Conservation (phyloP, 768 basidiomycete genomes). For the Tylopilus sp. region DNA sequence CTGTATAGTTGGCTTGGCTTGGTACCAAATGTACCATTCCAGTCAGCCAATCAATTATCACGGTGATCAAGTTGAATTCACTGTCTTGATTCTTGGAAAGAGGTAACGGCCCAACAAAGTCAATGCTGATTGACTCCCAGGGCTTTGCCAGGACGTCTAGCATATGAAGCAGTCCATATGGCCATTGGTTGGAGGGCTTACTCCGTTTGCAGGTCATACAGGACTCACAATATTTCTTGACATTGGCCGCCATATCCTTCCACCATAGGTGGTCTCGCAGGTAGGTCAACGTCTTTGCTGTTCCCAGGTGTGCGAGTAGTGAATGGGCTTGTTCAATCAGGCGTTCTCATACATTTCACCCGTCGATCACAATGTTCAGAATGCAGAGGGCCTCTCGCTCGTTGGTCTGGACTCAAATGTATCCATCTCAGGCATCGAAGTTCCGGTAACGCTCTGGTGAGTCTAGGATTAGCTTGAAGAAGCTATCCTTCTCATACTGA, state of each 20-base stretch:
- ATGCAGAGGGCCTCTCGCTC: no score
- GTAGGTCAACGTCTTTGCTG: neutral
- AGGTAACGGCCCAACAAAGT: neutral
- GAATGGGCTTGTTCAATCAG: no score
- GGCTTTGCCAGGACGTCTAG: neutral
- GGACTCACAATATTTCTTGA: neutral
- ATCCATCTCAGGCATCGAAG: no score
- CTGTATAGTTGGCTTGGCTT: no score
- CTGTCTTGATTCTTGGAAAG: neutral
- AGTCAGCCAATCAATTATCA: neutral
- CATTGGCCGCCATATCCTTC: neutral
- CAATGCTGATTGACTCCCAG: neutral
- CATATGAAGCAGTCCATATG: neutral
- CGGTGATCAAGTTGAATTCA: neutral
- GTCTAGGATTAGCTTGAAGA: no score
- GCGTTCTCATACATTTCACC: no score
- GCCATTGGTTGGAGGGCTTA: neutral
- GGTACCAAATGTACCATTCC: neutral
- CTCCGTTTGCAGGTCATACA: neutral
- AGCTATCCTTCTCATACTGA: no score
- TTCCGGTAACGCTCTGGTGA: no score
- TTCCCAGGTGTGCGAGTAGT: conserved; percentile 10
- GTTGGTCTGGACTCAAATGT: no score
- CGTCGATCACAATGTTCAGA: no score
- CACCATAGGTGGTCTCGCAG: neutral